Evolutionary conservation across 2,329 filamentous ascomycete species (phyloP), one percentile per base, ranked within the genome.

Genomic region (Scedosporium dehoogii): DNA sequence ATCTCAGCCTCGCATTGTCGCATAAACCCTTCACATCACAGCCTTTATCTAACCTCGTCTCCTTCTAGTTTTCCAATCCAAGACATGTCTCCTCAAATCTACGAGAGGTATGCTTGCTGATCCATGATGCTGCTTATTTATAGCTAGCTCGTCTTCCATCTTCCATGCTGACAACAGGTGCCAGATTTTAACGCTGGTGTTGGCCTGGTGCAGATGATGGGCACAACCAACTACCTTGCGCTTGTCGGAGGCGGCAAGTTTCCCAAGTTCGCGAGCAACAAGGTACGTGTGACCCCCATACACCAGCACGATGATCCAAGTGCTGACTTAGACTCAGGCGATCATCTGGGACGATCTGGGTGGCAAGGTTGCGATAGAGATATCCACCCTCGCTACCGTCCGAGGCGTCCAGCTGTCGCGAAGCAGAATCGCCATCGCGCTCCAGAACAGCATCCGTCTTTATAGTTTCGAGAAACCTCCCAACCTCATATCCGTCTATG

Each of bases 261-360:
- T 64, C 91, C 92, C 61, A 93, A 93, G 70, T 94, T 91, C 69
- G 87, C 91, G 14, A 88, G 89, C 71, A 96, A 92, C 75, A 96
- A 96, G 80, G 90, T 87, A 69, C 7, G 68, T 61, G 12, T 9
- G 4, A 14, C 14, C 58, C 58, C 7, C 58, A 18, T 6, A 51
- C 2, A 42, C 53, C 44, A 56, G 12, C 16, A n/a, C n/a, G 16
- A 48, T 48, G 27, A 14, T 14, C 59, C 29, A 64, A 58, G 58
- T 10, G 21, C 58, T 51, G 41, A 63, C 16, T 59, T 58, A 33
- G 25, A 59, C 63, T 67, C 25, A 88, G 85, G 82, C 92, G 58
- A 86, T 96, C 66, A 90, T 97, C 68, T 97, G 92, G 92, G 92
- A 99, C 73, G 91, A 96, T 69, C 81, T 85, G 64, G 90, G 89